Evolutionary conservation across 1,284 basidiomycete species (phyloP).

Genomic region (Puccinia hordei): DNA sequence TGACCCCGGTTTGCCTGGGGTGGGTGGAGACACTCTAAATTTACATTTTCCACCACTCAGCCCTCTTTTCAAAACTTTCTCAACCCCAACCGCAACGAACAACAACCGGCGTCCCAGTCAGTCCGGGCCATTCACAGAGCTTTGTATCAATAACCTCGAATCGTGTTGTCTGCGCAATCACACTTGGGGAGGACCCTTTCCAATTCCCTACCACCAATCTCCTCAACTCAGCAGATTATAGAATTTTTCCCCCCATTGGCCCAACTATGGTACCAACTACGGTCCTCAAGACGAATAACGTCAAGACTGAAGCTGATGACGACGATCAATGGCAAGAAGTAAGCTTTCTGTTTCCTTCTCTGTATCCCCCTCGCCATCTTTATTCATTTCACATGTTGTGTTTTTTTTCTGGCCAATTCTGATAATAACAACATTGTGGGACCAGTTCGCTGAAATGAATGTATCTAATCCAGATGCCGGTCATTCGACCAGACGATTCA

Average conservation of each 20-base stretch:
- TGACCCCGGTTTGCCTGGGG: no score
- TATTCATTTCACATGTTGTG: neutral
- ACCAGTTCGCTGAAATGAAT: constrained; percentile 13
- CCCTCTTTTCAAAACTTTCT: no score
- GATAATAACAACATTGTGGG: neutral
- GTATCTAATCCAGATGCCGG: constrained; percentile 34
- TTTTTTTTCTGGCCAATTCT: neutral
- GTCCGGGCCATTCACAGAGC: no score
- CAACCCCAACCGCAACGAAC: no score
- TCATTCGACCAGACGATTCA: constrained; percentile 41
- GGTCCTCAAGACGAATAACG: neutral
- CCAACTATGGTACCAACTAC: neutral
- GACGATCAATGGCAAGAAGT: constrained; percentile 50
- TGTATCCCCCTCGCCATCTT: neutral
- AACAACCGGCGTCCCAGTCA: no score
- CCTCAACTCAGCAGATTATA: neutral
- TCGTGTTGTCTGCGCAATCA: neutral
- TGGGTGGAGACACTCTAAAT: no score
- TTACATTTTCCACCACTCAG: no score
- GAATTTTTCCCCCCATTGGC: neutral
- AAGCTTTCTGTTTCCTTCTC: neutral
- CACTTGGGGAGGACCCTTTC: neutral
- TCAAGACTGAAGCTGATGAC: constrained; percentile 15
- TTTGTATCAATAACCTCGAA: no score
- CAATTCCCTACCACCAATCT: neutral